phyloP scores from a whole-genome alignment of 495 filamentous ascomycete genomes.

The Neurospora africana region DNA sequence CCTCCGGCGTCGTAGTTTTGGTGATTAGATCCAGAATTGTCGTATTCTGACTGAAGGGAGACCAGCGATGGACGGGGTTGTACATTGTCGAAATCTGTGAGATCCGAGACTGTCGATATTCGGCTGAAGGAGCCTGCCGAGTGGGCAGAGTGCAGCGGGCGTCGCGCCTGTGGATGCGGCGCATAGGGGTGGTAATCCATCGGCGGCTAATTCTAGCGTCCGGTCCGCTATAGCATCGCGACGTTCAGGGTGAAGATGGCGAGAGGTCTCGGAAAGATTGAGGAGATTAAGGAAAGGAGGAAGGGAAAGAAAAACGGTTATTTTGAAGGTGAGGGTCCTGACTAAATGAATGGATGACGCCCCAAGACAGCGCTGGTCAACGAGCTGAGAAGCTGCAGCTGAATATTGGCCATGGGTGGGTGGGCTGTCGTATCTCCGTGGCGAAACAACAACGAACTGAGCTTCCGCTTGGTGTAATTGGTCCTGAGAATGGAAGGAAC shows the following conservation, averaged over 20 bases:
- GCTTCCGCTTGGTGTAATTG: not conserved
- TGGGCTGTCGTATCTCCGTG: not conserved
- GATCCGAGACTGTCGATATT: conserved; percentile 35
- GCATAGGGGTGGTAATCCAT: conserved; percentile 14
- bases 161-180: conserved; percentile 10
- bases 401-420: not conserved
- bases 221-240: not conserved
- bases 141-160: conserved; percentile 12
- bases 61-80: conserved; percentile 32
- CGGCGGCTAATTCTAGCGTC: not conserved
- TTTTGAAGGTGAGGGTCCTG: not conserved
- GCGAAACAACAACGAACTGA: not conserved
- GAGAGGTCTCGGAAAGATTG: not conserved
- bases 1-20: not conserved
- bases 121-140: conserved; percentile 24
- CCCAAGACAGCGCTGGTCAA: not conserved
- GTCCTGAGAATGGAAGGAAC: not conserved
- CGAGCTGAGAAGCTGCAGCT: not conserved
- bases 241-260: not conserved
- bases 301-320: not conserved
- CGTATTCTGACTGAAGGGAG: conserved; percentile 26
- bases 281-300: not conserved
- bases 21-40: conserved; percentile 6
- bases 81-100: conserved; percentile 21
- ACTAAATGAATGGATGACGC: not conserved